Evolutionary conservation across 345 rosid genomes (phyloP).

Genomic region (Adansonia digitata): DNA sequence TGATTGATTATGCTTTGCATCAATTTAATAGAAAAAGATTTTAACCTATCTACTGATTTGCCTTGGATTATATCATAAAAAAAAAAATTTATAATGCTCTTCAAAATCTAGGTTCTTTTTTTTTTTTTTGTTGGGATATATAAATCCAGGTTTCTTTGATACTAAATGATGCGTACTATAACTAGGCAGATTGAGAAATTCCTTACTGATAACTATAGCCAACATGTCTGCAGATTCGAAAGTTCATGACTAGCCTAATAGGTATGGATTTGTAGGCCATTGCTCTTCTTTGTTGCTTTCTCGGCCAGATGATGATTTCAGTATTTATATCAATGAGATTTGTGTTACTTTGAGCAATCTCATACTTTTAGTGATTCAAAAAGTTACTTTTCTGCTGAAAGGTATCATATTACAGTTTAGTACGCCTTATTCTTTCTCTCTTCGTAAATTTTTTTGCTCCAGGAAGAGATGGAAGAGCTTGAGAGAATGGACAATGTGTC

Average conservation of each 20-base stretch:
- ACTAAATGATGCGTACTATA: neutral
- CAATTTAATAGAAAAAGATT: neutral
- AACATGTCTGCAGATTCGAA: neutral
- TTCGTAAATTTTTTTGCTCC: slow-evolving; percentile 15
- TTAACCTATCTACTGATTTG: slow-evolving; percentile 1
- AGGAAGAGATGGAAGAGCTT: slow-evolving; percentile 62
- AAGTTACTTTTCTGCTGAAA: neutral
- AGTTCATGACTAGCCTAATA: neutral
- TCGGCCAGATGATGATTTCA: neutral
- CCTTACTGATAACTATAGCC: too few species aligned
- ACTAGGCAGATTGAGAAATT: neutral
- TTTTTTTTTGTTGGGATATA: too few species aligned
- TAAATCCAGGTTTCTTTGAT: neutral
- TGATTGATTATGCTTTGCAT: neutral
- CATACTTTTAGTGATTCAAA: neutral
- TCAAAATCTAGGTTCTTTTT: too few species aligned
- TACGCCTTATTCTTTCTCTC: neutral
- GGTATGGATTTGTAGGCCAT: neutral
- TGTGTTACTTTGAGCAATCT: neutral
- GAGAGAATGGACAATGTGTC: slow-evolving; percentile 40
- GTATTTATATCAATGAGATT: neutral
- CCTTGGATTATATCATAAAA: too few species aligned
- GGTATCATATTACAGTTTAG: neutral
- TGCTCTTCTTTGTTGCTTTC: neutral
- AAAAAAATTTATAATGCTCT: neutral